Conservation (phyloP, 179 eudicot species). For the Sideroxylon spinosum region DNA sequence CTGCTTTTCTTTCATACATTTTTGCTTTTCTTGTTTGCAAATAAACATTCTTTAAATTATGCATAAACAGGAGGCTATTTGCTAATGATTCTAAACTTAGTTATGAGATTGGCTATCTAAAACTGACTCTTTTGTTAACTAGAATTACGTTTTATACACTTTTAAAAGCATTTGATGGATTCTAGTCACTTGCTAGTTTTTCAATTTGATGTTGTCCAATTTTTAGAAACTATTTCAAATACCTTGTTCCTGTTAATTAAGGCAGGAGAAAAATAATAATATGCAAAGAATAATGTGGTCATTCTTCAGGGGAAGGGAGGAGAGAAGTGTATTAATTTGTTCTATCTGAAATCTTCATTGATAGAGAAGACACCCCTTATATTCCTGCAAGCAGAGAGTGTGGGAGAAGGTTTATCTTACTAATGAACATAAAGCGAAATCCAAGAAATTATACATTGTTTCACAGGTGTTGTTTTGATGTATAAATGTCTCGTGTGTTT, state of each 20-base stretch:
- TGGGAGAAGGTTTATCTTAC: too few relatives aligned
- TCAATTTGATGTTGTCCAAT: neutral
- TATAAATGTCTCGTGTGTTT: too few relatives aligned
- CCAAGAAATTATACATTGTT: too few relatives aligned
- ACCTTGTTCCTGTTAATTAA: neutral
- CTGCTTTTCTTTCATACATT: neutral
- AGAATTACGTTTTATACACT: neutral
- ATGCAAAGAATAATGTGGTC: too few relatives aligned
- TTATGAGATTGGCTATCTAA: conserved; percentile 5
- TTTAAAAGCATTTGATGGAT: neutral
- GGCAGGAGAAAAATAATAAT: too few relatives aligned
- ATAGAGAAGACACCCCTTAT: neutral
- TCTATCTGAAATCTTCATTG: neutral
- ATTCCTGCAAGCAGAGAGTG: too few relatives aligned
- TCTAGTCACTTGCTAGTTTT: neutral
- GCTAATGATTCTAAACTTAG: neutral
- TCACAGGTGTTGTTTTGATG: too few relatives aligned
- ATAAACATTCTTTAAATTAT: neutral
- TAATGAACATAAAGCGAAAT: too few relatives aligned
- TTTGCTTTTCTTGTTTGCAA: conserved; percentile 10
- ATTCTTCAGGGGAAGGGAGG: too few relatives aligned
- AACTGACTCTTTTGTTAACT: neutral
- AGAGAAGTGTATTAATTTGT: neutral
- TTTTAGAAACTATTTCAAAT: neutral
- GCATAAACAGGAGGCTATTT: neutral